These are phyloP conservation scores for Rhizopogon vinicolor DNA, from an alignment of 768 basidiomycete genomes.

Conservation along the genomic window DNA sequence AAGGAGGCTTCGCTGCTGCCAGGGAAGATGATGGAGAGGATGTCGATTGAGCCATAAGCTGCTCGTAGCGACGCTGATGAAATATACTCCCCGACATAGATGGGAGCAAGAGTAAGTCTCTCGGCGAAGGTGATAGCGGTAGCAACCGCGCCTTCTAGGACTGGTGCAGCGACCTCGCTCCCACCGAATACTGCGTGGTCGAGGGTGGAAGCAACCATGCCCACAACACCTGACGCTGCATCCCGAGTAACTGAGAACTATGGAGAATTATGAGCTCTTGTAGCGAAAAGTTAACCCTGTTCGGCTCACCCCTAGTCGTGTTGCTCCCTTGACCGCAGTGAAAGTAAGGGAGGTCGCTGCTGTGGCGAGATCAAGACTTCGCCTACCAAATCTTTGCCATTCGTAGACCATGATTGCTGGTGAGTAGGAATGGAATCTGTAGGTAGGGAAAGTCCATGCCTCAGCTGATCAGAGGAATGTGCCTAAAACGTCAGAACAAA, in stretches of 20 bases:
- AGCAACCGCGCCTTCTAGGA: conserved; percentile 54
- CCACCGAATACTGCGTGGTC: conserved; percentile 70
- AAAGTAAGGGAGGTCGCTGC: conserved; percentile 62
- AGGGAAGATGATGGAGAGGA: conserved; percentile 67
- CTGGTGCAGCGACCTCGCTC: conserved; percentile 49
- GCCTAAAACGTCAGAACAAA: not conserved
- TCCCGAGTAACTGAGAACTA: conserved; percentile 69
- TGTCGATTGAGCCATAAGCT: conserved; percentile 71
- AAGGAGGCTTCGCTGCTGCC: conserved; percentile 78
- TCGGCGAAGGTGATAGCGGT: conserved; percentile 64
- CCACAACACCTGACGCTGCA: conserved; percentile 54
- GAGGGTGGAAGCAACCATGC: conserved; percentile 52
- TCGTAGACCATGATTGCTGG: conserved; percentile 23
- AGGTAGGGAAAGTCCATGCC: conserved; percentile 17
- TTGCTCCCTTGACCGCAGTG: conserved; percentile 59
- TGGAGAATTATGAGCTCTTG: not conserved
- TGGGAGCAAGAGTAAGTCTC: conserved; percentile 67
- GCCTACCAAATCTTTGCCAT: conserved; percentile 42
- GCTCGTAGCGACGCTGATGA: conserved; percentile 72
- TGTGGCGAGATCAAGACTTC: conserved; percentile 65
- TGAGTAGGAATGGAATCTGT: conserved; percentile 4
- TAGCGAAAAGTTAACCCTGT: conserved; percentile 3
- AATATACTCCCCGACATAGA: conserved; percentile 71
- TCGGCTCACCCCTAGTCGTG: conserved; percentile 62
- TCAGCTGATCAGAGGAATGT: conserved; percentile 1